A percentile compares a stretch with the other conserved stretches of the same genome.
phyloP scores from a whole-genome alignment of 202 grass and related monocot species.

The Panicum virgatum region DNA sequence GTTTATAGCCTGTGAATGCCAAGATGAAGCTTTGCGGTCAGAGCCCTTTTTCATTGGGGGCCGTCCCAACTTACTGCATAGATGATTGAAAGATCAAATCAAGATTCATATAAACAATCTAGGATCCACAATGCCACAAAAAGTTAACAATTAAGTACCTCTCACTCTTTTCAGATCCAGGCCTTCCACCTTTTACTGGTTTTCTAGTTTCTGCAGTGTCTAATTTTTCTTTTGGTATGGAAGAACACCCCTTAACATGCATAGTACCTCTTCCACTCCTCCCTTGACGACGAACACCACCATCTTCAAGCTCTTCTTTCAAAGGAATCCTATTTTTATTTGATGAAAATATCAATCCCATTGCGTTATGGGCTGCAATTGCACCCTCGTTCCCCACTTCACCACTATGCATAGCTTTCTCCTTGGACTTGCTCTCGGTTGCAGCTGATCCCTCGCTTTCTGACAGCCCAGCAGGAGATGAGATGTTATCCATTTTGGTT shows the following conservation, averaged over 20 bases:
- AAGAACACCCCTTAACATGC: slow-evolving; percentile 49
- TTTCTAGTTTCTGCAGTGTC: slow-evolving; percentile 53
- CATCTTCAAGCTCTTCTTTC: slow-evolving; percentile 79
- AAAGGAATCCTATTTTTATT: slow-evolving; percentile 60
- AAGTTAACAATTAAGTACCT: slow-evolving; percentile 49
- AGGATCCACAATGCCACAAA: slow-evolving; percentile 22
- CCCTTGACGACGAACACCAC: slow-evolving; percentile 58
- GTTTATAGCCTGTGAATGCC: slow-evolving; percentile 48
- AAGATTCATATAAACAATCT: slow-evolving; percentile 11
- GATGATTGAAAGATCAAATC: slow-evolving; percentile 36
- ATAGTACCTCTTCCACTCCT: slow-evolving; percentile 65
- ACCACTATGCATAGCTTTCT: slow-evolving; percentile 55
- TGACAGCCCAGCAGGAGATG: slow-evolving; percentile 65
- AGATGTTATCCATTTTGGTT: slow-evolving; percentile 46
- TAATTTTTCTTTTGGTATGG: slow-evolving; percentile 63
- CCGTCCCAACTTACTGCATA: slow-evolving; percentile 67
- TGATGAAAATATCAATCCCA: slow-evolving; percentile 38
- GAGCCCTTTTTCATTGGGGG: slow-evolving; percentile 64
- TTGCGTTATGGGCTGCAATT: slow-evolving; percentile 35
- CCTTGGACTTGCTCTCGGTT: slow-evolving; percentile 50
- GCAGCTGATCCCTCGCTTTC: slow-evolving; percentile 70
- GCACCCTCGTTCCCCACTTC: slow-evolving; percentile 46
- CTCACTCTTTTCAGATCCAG: slow-evolving; percentile 63
- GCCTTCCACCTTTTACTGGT: slow-evolving; percentile 61
- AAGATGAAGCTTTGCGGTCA: slow-evolving; percentile 65